Evolutionary conservation across 495 filamentous ascomycete species (phyloP).

Genomic region (Tuber aestivum): DNA sequence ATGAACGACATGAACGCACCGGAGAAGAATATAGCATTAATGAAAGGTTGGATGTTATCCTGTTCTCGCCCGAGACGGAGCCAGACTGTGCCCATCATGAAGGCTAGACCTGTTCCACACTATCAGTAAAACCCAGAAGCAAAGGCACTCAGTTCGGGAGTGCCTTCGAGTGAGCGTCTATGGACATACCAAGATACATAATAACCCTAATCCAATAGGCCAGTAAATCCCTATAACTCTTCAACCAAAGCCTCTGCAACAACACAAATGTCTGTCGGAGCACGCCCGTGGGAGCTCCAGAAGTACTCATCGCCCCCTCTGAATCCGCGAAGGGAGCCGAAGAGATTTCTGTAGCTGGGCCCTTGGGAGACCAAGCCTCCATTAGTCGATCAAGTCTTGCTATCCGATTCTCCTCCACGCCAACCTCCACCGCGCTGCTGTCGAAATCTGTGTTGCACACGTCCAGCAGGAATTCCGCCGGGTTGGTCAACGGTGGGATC

Average conservation of each 20-base stretch:
- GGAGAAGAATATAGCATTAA: conserved; percentile 77
- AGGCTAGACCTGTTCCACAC: conserved; percentile 52
- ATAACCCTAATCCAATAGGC: conserved; percentile 74
- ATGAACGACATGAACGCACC: conserved; percentile 87
- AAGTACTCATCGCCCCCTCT: background rate
- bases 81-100: conserved; percentile 88
- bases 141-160: background rate
- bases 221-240: conserved; percentile 72
- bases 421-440: conserved; percentile 42
- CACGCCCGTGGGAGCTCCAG: background rate
- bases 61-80: conserved; percentile 60
- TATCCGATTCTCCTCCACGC: conserved; percentile 35
- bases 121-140: background rate
- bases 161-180: background rate
- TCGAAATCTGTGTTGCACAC: conserved; percentile 69
- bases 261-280: conserved; percentile 46
- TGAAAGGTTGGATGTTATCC: conserved; percentile 66
- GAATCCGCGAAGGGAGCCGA: conserved; percentile 15
- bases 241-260: conserved; percentile 68
- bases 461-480: conserved; percentile 71
- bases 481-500: conserved; percentile 64
- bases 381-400: conserved; percentile 42
- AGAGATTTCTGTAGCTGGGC: conserved; percentile 4
- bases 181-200: conserved; percentile 65
- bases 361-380: conserved; percentile 43